phyloP scores from a whole-genome alignment of 106 monocot genomes.

The Dendrobium chrysotoxum region DNA sequence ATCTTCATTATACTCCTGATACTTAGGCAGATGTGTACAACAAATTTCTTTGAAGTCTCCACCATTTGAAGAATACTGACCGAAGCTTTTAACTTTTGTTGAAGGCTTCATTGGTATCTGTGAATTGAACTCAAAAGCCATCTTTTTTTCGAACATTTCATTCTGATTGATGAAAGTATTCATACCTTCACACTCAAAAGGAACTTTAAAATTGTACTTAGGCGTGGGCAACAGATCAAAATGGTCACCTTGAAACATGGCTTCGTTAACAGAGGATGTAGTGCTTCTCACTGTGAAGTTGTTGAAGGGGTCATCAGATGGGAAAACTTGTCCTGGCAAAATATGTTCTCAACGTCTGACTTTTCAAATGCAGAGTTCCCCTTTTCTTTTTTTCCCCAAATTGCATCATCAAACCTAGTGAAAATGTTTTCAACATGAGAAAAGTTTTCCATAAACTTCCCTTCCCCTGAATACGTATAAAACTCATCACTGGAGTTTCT shows the following conservation, averaged over 20 bases:
- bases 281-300: slow-evolving; percentile 5
- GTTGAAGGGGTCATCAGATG: slow-evolving; percentile 6
- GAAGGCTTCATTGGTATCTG: slow-evolving; percentile 11
- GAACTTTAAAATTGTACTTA: slow-evolving; percentile 6
- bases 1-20: slow-evolving; percentile 15
- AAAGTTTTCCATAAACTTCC: slow-evolving; percentile 11
- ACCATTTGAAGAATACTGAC: slow-evolving; percentile 15
- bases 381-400: slow-evolving; percentile 5
- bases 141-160: slow-evolving; percentile 9
- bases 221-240: slow-evolving; percentile 18
- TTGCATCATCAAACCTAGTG: slow-evolving; percentile 8
- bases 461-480: slow-evolving; percentile 8
- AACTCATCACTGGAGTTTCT: slow-evolving; percentile 6
- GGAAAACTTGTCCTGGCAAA: slow-evolving; percentile 14
- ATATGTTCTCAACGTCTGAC: slow-evolving; percentile 10
- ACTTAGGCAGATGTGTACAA: slow-evolving; percentile 9
- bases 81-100: slow-evolving; percentile 6
- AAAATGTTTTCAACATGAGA: slow-evolving; percentile 7
- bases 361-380: neutral
- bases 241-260: slow-evolving; percentile 21
- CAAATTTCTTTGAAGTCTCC: slow-evolving; percentile 7
- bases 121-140: slow-evolving; percentile 7
- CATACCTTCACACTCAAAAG: slow-evolving; percentile 1
- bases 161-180: slow-evolving; percentile 9
- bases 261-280: slow-evolving; percentile 7